Percentiles rank a stretch among this genome's conserved stretches.
phyloP scores from a whole-genome alignment of 768 basidiomycete genomes.

The Mycena filopes region DNA sequence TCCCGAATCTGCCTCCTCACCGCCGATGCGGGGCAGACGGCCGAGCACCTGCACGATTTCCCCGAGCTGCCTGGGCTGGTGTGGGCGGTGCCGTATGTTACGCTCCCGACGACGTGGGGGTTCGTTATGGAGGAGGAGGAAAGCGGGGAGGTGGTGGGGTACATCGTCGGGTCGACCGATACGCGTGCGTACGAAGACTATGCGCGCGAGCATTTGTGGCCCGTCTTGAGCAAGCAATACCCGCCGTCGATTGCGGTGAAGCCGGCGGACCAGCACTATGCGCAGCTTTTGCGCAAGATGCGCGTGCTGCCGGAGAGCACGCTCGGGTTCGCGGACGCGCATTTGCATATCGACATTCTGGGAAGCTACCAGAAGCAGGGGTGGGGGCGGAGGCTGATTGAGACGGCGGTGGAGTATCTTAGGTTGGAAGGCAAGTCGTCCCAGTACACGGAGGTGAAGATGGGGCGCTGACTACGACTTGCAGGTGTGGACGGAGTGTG shows the following conservation, averaged over 20 bases:
- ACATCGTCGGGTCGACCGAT: constrained; percentile 73
- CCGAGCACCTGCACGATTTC: constrained; percentile 68
- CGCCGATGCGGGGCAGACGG: constrained; percentile 74
- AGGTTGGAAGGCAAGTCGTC: constrained; percentile 47
- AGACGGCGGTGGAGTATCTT: constrained; percentile 62
- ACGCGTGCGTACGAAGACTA: constrained; percentile 71
- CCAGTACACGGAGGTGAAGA: too few species aligned
- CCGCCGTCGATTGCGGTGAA: constrained; percentile 46
- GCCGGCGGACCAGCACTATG: constrained; percentile 55
- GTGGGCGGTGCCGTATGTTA: constrained; percentile 81
- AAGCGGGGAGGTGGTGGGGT: constrained; percentile 69
- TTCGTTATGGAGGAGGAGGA: constrained; percentile 75
- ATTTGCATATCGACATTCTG: constrained; percentile 81
- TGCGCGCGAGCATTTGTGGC: constrained; percentile 71
- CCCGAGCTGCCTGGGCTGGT: constrained; percentile 77
- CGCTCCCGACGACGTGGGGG: constrained; percentile 71
- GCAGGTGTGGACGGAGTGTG: constrained; percentile 61
- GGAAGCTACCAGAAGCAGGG: constrained; percentile 73
- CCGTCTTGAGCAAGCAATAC: constrained; percentile 65
- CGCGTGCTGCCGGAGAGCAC: constrained; percentile 59
- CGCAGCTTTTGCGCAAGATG: constrained; percentile 52
- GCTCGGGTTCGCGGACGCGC: constrained; percentile 73
- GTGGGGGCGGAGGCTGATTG: constrained; percentile 74
- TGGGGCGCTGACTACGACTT: too few species aligned
- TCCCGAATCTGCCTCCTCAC: constrained; percentile 81